Base-by-base conservation (phyloP, 345 rosid genomes). In the Melaleuca alternifolia region DNA sequence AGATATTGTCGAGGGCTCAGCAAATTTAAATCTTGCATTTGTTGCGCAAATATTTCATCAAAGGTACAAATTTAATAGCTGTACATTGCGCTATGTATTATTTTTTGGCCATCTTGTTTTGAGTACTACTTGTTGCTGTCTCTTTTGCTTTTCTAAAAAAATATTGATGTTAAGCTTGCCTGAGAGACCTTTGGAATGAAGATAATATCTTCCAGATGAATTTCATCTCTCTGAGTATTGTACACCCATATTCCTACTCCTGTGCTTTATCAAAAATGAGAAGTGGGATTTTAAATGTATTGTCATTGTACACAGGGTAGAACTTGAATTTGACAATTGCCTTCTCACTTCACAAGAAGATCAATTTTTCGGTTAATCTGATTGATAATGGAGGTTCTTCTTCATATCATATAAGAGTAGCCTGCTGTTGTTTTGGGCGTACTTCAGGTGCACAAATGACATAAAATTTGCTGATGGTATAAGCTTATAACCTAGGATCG, bases 41-140 rank as follows among this genome's bases (percentile, higher is more conserved):
- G 94, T 95, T 82, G 99, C 98, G 50, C 98, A 95, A 86, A 95
- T 97, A 85, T 97, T 97, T 91, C 98, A 96, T 82, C 91, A 92
- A 88, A 95, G 99, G 98, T 97, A 86, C 84, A 88, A 87, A 51
- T 24, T 24, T 26, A 84, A 65, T 16, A n/a, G 59, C 52, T 48
- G 53, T 86, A 81, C 2, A 0, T 30, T 21, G 44, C 37, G 7
- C 82, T 33, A 53, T 33, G 28, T 9, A 41, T 23, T 20, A n/a
- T 65, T 62, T 84, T 85, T 41, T 75, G 56, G 37, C 84, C 50
- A 54, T 84, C 77, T 62, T 62, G 77, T 30, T 62, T 62, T 30
- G 77, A 15, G 77, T 62, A 62, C 48, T 53, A 28, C 46, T 85
- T 54, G 18, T 85, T 61, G 54, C 24, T 84, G 75, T 62, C 52